phyloP scores from a whole-genome alignment of 2,329 filamentous ascomycete species.

The Venturia asperata region DNA sequence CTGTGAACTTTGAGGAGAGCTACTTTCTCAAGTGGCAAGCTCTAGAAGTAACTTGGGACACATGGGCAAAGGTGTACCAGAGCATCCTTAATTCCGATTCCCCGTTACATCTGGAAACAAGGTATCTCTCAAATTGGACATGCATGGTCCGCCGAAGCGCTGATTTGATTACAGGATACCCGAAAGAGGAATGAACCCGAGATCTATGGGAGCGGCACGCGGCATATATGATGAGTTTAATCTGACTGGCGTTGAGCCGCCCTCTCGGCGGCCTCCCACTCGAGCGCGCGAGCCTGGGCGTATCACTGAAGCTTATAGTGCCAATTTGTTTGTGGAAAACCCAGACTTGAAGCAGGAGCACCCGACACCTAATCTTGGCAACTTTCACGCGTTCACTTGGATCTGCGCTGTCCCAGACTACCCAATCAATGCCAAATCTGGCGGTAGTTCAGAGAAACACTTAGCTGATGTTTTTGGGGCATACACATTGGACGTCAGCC shows the following conservation, averaged over 20 bases:
- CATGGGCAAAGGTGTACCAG: not conserved
- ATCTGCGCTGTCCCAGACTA: not conserved
- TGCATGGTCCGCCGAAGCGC: not conserved
- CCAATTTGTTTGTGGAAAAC: not conserved
- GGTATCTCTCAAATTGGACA: not conserved
- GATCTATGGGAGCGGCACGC: not conserved
- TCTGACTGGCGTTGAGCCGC: too few species aligned
- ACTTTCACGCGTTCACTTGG: constrained; percentile 13
- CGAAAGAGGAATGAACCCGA: not conserved
- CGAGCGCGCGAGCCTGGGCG: not conserved
- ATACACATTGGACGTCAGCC: not conserved
- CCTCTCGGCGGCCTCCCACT: not conserved
- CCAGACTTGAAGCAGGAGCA: not conserved
- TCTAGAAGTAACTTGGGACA: not conserved
- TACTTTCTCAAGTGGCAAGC: constrained; percentile 2
- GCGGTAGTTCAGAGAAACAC: not conserved
- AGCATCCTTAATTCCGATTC: not conserved
- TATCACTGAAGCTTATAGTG: not conserved
- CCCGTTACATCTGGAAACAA: not conserved
- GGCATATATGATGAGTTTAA: not conserved
- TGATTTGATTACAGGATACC: not conserved
- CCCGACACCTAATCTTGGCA: not conserved
- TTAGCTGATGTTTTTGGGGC: not conserved
- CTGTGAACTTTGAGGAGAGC: not conserved
- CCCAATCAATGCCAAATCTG: not conserved